A percentile compares a stretch with the other conserved stretches of the same genome.
Evolutionary conservation across 805 yeast species (phyloP).

Genomic region (Kluyveromyces nonfermentans): DNA sequence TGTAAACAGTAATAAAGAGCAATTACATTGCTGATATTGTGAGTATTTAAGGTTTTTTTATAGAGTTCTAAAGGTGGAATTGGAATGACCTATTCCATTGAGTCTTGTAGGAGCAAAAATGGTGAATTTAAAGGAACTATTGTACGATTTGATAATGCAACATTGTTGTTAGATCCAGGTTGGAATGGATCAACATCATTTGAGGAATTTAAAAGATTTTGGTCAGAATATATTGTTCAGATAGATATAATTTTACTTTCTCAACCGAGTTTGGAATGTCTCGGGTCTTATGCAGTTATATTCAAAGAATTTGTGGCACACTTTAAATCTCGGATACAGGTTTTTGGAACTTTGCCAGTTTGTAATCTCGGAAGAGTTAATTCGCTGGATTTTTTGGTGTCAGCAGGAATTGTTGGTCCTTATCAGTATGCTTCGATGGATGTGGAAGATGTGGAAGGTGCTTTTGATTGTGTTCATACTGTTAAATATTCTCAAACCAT

Average conservation of each 20-base stretch:
- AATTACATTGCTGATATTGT: too few species aligned
- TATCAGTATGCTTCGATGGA: conserved; percentile 47
- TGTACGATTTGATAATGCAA: conserved; percentile 47
- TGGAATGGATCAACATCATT: conserved; percentile 51
- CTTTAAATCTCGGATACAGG: conserved; percentile 53
- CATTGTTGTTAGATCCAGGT: conserved; percentile 60
- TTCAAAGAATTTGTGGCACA: conserved; percentile 48
- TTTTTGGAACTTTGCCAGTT: conserved; percentile 86
- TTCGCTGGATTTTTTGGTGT: conserved; percentile 72
- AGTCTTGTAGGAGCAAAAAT: background rate
- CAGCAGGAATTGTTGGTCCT: conserved; percentile 71
- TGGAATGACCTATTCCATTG: conserved; percentile 1
- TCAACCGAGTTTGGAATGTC: conserved; percentile 69
- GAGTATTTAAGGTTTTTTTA: too few species aligned
- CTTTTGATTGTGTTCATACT: conserved; percentile 60
- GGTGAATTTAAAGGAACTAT: conserved; percentile 33
- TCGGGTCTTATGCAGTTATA: conserved; percentile 71
- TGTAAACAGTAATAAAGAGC: too few species aligned
- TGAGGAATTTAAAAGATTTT: conserved; percentile 22
- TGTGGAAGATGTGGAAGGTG: conserved; percentile 63
- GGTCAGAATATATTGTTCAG: conserved; percentile 36
- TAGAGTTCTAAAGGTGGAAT: too few species aligned
- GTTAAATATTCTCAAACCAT: conserved; percentile 76
- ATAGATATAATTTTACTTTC: conserved; percentile 72
- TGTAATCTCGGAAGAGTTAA: conserved; percentile 77